These are phyloP conservation scores for Globisporangium uncinulatum DNA, from an alignment of 352 stramenopile species.

Conservation along the genomic window DNA sequence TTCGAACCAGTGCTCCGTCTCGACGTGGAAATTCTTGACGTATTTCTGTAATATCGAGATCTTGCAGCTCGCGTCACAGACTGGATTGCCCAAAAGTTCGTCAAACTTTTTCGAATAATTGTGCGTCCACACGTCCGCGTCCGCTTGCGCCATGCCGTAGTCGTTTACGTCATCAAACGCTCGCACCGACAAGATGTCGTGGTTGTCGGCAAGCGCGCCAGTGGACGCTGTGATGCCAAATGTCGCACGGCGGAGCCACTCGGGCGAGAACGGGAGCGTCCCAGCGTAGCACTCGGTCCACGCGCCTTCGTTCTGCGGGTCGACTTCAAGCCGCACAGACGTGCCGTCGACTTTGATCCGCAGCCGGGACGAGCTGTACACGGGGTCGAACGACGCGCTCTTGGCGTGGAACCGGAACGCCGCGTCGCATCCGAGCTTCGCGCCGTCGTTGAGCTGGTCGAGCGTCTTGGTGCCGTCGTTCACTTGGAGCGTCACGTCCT, in stretches of 20 bases:
- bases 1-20: conserved; percentile 83
- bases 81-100: conserved; percentile 42
- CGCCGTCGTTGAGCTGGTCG: conserved; percentile 60
- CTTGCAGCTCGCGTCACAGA: conserved; percentile 79
- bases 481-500: conserved; percentile 74
- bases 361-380: conserved; percentile 63
- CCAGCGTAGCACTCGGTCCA: conserved; percentile 70
- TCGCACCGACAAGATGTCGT: conserved; percentile 68
- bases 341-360: conserved; percentile 57
- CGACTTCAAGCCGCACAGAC: conserved; percentile 52
- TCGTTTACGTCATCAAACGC: conserved; percentile 62
- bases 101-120: conserved; percentile 85
- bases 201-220: conserved; percentile 74
- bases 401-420: conserved; percentile 73
- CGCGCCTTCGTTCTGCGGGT: conserved; percentile 40
- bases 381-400: conserved; percentile 62
- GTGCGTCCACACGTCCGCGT: conserved; percentile 72
- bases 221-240: conserved; percentile 76
- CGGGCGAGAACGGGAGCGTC: conserved; percentile 48
- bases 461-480: conserved; percentile 73
- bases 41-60: conserved; percentile 78
- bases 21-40: conserved; percentile 74
- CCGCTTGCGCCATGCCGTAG: conserved; percentile 38
- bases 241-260: conserved; percentile 61
- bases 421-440: conserved; percentile 69